Conservation (phyloP, 1,284 basidiomycete species). For the Fomitopsis schrenkii region DNA sequence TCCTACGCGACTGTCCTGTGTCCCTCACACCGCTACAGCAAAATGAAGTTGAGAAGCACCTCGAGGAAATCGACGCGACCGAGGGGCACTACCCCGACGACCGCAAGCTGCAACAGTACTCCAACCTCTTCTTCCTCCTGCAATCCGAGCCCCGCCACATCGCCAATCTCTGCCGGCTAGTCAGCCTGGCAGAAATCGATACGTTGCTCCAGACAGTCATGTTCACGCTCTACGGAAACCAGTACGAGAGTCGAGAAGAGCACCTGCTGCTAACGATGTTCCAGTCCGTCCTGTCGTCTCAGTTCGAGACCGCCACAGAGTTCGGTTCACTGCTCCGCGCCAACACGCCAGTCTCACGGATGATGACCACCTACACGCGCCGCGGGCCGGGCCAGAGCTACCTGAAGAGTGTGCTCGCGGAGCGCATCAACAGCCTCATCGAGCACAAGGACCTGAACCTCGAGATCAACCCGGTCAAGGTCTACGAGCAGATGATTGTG, state of each 20-base stretch:
- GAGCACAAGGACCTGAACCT: conserved; percentile 98
- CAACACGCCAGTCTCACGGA: conserved; percentile 97
- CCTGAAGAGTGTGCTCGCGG: conserved; percentile 94
- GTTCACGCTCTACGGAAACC: conserved; percentile 99
- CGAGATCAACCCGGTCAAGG: conserved; percentile 98
- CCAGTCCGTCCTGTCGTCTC: conserved; percentile 94
- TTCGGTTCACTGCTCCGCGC: conserved; percentile 96
- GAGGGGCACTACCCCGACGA: conserved; percentile 92
- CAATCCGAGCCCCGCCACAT: conserved; percentile 98
- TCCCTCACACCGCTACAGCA: conserved; percentile 45
- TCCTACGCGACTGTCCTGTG: conserved; percentile 2
- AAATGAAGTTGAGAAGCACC: conserved; percentile 89
- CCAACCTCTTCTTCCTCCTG: conserved; percentile 97
- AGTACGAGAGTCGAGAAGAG: conserved; percentile 98
- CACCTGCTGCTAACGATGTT: conserved; percentile 99
- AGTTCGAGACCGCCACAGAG: conserved; percentile 98
- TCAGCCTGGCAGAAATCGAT: conserved; percentile 95
- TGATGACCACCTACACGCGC: conserved; percentile 99
- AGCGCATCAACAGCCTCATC: conserved; percentile 97
- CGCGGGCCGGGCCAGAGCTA: conserved; percentile 98
- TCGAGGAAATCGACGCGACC: conserved; percentile 91
- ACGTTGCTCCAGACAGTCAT: conserved; percentile 99
- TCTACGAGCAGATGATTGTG: conserved; percentile 98
- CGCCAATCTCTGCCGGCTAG: conserved; percentile 94
- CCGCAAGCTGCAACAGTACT: conserved; percentile 91